Percentiles rank a stretch among this genome's conserved stretches.
These are phyloP conservation scores for Xenoacremonium recifei DNA, from an alignment of 2,329 filamentous ascomycete genomes.

Conservation along the genomic window DNA sequence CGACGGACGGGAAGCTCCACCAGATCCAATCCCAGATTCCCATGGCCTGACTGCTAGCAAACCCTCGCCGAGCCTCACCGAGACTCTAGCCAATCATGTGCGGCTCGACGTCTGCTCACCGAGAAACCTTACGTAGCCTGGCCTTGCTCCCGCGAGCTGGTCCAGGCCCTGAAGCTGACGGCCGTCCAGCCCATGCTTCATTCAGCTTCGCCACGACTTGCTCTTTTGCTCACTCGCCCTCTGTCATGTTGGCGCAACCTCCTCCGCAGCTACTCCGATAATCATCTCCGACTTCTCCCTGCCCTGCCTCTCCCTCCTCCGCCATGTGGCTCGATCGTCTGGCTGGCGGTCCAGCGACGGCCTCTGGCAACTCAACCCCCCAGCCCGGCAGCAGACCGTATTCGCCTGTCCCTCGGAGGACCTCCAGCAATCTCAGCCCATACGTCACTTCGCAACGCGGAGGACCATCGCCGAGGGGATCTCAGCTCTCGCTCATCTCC, in stretches of 20 bases:
- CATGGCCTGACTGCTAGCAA: too few relatives aligned
- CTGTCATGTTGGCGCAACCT: constrained; percentile 12
- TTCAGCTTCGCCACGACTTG: constrained; percentile 14
- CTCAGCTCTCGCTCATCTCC: constrained; percentile 74
- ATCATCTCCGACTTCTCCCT: constrained; percentile 5
- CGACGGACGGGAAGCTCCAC: too few relatives aligned
- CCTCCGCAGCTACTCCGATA: constrained; percentile 1
- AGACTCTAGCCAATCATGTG: background rate
- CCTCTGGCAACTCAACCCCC: constrained; percentile 57
- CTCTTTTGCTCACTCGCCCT: constrained; percentile 4
- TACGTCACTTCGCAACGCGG: constrained; percentile 68
- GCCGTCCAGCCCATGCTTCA: constrained; percentile 15
- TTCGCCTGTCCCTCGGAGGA: constrained; percentile 68
- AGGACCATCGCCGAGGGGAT: constrained; percentile 67
- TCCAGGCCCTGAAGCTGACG: constrained; percentile 21
- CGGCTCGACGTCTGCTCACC: constrained; percentile 5
- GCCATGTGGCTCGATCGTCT: constrained; percentile 91
- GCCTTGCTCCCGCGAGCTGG: constrained; percentile 27
- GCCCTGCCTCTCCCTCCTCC: constrained; percentile 16
- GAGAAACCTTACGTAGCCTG: constrained; percentile 16
- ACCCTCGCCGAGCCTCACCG: constrained; percentile 1
- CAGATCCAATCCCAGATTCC: too few relatives aligned
- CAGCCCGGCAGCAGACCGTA: constrained; percentile 65
- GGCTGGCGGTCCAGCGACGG: constrained; percentile 62
- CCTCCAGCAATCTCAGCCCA: constrained; percentile 67